Conservation (phyloP, 495 filamentous ascomycete species). For the Tuber indicum region DNA sequence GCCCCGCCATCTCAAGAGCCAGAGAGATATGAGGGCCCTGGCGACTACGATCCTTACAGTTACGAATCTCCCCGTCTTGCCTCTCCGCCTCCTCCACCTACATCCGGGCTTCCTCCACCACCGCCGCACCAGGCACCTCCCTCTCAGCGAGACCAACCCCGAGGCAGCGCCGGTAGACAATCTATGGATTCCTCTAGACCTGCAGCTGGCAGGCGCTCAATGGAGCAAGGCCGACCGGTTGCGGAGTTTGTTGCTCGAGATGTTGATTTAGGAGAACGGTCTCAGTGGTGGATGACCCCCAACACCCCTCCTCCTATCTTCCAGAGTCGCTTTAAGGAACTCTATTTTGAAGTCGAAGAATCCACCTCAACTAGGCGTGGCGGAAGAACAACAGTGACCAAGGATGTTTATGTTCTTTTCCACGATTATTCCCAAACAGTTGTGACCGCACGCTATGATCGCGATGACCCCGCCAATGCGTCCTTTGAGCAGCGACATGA, state of each 20-base stretch:
- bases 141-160: constrained; percentile 15
- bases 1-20: constrained; percentile 45
- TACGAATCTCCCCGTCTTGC: constrained; percentile 52
- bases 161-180: constrained; percentile 49
- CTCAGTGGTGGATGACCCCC: constrained; percentile 77
- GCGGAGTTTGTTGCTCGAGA: constrained; percentile 78
- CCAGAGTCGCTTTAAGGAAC: constrained; percentile 66
- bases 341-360: constrained; percentile 79
- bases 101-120: constrained; percentile 21
- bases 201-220: constrained; percentile 48
- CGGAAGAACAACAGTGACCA: constrained; percentile 62
- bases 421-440: constrained; percentile 95
- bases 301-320: constrained; percentile 70
- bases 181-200: constrained; percentile 60
- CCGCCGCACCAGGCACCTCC: constrained; percentile 38
- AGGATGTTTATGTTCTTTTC: constrained; percentile 78
- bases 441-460: constrained; percentile 72
- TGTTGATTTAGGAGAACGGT: constrained; percentile 64
- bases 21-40: constrained; percentile 46
- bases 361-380: constrained; percentile 54
- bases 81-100: constrained; percentile 40
- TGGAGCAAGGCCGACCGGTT: constrained; percentile 49
- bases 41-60: constrained; percentile 63
- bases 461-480: constrained; percentile 63
- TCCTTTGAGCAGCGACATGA: constrained; percentile 82